phyloP scores from a whole-genome alignment of 495 filamentous ascomycete genomes.

The Daldinia childiae region DNA sequence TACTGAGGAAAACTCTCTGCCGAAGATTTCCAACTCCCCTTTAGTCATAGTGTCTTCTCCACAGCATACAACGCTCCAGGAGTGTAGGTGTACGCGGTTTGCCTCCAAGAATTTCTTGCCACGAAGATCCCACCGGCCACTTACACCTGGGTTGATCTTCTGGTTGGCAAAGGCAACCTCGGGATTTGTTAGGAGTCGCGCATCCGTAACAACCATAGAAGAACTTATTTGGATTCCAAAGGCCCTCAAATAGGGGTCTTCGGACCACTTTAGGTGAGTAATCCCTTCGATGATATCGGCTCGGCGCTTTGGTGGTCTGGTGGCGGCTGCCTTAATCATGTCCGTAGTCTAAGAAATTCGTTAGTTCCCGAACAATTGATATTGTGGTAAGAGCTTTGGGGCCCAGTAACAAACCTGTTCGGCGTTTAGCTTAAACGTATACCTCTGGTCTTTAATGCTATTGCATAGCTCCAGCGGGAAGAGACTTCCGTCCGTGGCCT shows the following conservation, averaged over 20 bases:
- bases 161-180: constrained; percentile 69
- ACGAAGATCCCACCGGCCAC: constrained; percentile 87
- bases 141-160: constrained; percentile 62
- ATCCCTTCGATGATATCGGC: constrained; percentile 71
- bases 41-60: constrained; percentile 26
- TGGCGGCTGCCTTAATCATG: constrained; percentile 89
- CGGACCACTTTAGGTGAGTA: constrained; percentile 68
- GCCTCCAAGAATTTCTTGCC: constrained; percentile 74
- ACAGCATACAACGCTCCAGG: constrained; percentile 70
- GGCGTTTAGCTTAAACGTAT: constrained; percentile 79
- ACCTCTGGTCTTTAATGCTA: constrained; percentile 70
- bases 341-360: constrained; percentile 59
- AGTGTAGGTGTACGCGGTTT: constrained; percentile 66
- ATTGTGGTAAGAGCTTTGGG: neutral
- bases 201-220: constrained; percentile 69
- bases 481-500: constrained; percentile 70
- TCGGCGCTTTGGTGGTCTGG: constrained; percentile 70
- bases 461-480: constrained; percentile 83
- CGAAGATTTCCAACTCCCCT: constrained; percentile 63
- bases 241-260: constrained; percentile 70
- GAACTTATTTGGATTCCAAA: constrained; percentile 75
- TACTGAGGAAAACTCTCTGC: constrained; percentile 66
- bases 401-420: constrained; percentile 51
- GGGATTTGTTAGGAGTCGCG: constrained; percentile 75
- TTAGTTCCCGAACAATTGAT: constrained; percentile 35